A percentile compares a stretch with the other conserved stretches of the same genome.
phyloP scores from a whole-genome alignment of 73 alveolate genomes.

The Durusdinium trenchii region DNA sequence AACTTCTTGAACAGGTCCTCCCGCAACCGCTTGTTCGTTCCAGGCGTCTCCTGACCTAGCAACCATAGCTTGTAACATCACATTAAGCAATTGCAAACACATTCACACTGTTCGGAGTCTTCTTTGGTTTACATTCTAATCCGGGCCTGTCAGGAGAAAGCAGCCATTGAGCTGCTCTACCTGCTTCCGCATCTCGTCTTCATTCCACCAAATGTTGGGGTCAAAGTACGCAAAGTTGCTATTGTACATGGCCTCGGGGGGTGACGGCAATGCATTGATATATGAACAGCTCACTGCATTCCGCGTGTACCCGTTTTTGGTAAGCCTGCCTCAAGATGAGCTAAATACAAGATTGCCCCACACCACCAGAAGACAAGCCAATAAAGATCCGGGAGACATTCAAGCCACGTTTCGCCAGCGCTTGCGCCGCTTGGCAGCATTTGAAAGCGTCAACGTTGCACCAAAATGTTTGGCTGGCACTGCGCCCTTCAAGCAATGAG shows the following conservation, averaged over 20 bases:
- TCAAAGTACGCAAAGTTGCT: neutral
- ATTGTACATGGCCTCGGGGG: neutral
- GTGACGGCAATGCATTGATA: neutral
- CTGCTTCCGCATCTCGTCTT: conserved; percentile 6
- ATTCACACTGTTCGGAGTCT: too few relatives aligned
- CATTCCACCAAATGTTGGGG: conserved; percentile 2
- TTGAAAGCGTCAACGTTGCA: neutral
- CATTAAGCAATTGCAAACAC: too few relatives aligned
- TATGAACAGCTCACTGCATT: neutral
- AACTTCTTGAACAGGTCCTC: conserved; percentile 57
- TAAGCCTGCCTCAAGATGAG: neutral
- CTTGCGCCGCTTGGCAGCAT: conserved; percentile 22
- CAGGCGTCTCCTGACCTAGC: conserved; percentile 58
- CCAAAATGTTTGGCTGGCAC: conserved; percentile 34
- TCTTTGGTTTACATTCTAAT: too few relatives aligned
- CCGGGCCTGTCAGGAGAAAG: neutral
- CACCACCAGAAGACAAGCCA: conserved; percentile 45
- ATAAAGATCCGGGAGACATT: conserved; percentile 23
- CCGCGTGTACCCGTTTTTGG: too few relatives aligned
- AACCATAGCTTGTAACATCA: too few relatives aligned
- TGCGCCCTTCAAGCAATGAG: neutral
- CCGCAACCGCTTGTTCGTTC: conserved; percentile 42
- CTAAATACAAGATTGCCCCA: neutral
- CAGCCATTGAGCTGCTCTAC: conserved; percentile 1
- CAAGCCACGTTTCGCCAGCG: neutral